These are phyloP conservation scores for Lippia alba DNA, from an alignment of 305 asterid genomes.

Conservation along the genomic window DNA sequence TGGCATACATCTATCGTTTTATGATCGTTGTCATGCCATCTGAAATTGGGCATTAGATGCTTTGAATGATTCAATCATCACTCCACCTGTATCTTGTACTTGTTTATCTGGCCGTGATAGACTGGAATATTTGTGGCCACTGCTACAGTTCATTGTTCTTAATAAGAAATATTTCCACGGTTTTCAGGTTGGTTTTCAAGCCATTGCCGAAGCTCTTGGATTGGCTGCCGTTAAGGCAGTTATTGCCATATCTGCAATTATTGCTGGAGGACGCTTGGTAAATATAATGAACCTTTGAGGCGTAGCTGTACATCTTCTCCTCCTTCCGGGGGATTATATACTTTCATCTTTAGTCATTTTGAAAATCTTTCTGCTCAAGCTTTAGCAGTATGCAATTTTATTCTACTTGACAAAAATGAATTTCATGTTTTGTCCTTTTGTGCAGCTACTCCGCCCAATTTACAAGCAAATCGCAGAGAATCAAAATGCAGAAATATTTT, in stretches of 20 bases:
- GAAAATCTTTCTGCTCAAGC: background rate
- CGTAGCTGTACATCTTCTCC: slow-evolving; percentile 15
- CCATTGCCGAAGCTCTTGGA: slow-evolving; percentile 88
- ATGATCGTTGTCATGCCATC: background rate
- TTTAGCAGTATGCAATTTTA: background rate
- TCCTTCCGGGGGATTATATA: slow-evolving; percentile 17
- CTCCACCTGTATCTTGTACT: background rate
- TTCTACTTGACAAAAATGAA: background rate
- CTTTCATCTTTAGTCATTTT: background rate
- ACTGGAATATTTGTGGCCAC: background rate
- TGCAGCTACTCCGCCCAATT: slow-evolving; percentile 82
- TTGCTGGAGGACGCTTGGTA: slow-evolving; percentile 88
- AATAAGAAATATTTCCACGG: slow-evolving; percentile 10
- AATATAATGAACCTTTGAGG: slow-evolving; percentile 12
- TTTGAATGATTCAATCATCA: background rate
- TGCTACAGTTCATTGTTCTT: slow-evolving; percentile 19
- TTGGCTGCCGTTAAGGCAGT: slow-evolving; percentile 85
- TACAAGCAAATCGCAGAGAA: slow-evolving; percentile 82
- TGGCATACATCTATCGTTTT: background rate
- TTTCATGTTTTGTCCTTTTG: background rate
- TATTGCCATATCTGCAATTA: slow-evolving; percentile 78
- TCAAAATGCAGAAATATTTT: slow-evolving; percentile 83
- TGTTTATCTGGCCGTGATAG: background rate
- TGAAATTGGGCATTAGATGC: background rate
- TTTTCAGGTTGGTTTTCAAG: slow-evolving; percentile 73